Conservation (phyloP, 352 stramenopile species). For the Discostella stelligera region DNA sequence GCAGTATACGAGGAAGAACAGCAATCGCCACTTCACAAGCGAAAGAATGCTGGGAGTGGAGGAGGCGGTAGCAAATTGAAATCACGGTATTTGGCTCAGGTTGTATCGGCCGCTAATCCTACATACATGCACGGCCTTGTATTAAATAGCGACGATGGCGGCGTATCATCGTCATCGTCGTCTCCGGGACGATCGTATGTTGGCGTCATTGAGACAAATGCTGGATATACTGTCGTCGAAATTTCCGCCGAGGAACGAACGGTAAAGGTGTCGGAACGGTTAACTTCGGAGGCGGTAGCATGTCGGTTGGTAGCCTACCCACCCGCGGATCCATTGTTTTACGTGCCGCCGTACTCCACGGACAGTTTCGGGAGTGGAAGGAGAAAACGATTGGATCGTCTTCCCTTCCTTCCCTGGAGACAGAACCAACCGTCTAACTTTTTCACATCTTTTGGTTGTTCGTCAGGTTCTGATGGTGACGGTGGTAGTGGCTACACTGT, state of each 20-base stretch:
- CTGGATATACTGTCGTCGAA: conserved; percentile 83
- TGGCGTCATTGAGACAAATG: conserved; percentile 64
- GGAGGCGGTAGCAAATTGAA: conserved; percentile 58
- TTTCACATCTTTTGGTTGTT: not conserved
- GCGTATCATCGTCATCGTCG: conserved; percentile 23
- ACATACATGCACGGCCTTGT: conserved; percentile 84
- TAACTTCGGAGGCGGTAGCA: conserved; percentile 73
- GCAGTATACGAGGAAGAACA: conserved; percentile 85
- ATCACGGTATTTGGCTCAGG: conserved; percentile 70
- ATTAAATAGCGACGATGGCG: conserved; percentile 62
- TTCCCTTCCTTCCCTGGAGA: conserved; percentile 59
- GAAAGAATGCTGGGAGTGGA: conserved; percentile 8
- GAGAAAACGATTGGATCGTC: conserved; percentile 17
- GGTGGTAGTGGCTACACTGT: conserved; percentile 5
- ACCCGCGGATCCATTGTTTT: conserved; percentile 70
- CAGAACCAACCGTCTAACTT: conserved; percentile 4
- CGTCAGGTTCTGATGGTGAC: conserved; percentile 1
- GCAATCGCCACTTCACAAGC: not conserved
- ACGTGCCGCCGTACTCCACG: conserved; percentile 49
- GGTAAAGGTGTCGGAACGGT: conserved; percentile 67
- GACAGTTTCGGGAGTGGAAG: conserved; percentile 21
- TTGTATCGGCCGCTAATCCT: conserved; percentile 80
- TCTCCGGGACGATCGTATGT: conserved; percentile 33
- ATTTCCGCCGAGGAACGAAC: conserved; percentile 76
- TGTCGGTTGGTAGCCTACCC: conserved; percentile 74